Conservation (phyloP, 305 asterid genomes). For the Plantago lanceolata region DNA sequence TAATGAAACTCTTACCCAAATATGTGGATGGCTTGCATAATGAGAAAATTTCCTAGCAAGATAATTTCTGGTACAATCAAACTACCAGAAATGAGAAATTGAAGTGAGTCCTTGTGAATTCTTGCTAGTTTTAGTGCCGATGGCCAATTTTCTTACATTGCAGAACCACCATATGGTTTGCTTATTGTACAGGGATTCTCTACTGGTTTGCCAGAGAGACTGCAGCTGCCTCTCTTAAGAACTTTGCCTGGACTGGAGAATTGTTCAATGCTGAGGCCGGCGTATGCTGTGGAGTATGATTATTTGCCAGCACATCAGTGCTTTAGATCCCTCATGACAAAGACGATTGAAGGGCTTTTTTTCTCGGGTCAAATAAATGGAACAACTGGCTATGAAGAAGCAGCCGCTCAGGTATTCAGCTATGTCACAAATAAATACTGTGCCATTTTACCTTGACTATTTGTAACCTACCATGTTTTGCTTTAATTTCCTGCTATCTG, state of each 20-base stretch:
- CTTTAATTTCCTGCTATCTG: constrained; percentile 24
- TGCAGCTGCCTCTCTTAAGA: constrained; percentile 91
- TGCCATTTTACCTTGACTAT: not conserved
- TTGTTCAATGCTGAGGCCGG: constrained; percentile 98
- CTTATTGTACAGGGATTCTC: constrained; percentile 76
- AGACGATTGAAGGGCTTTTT: constrained; percentile 88
- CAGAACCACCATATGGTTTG: constrained; percentile 12
- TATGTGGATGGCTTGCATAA: too few relatives aligned
- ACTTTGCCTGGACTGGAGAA: constrained; percentile 95
- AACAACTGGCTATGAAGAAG: constrained; percentile 99
- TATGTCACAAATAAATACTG: constrained; percentile 3
- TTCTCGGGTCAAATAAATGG: constrained; percentile 99
- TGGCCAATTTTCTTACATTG: constrained; percentile 17
- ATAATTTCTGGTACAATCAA: too few relatives aligned
- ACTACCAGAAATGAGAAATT: not conserved
- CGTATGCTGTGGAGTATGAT: constrained; percentile 97
- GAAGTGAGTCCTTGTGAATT: not conserved
- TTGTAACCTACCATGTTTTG: constrained; percentile 17
- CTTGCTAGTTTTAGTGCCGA: constrained; percentile 5
- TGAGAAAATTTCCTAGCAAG: too few relatives aligned
- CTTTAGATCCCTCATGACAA: constrained; percentile 92
- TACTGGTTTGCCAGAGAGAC: constrained; percentile 94
- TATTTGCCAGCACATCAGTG: constrained; percentile 98
- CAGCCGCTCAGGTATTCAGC: constrained; percentile 88
- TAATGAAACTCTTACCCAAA: too few relatives aligned